Percentiles rank a stretch among this genome's conserved stretches.
Conservation (phyloP, 1,284 basidiomycete species). For the Puccinia polysora region DNA sequence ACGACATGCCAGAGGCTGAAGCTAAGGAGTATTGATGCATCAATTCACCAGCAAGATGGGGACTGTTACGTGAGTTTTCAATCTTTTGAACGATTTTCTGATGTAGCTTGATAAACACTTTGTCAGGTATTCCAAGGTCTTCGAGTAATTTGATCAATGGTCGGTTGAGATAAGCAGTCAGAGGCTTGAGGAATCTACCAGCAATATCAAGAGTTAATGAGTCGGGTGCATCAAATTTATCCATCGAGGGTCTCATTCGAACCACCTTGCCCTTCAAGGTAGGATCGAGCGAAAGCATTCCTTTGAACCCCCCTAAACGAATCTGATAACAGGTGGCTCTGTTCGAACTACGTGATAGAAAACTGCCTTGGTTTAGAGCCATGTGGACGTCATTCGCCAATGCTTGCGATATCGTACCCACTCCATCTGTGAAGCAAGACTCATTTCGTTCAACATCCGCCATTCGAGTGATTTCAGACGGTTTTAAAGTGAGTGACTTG, state of each 20-base stretch:
- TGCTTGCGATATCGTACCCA: conserved; percentile 62
- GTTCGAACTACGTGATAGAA: background rate
- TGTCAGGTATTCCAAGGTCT: conserved; percentile 59
- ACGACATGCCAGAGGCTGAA: conserved; percentile 57
- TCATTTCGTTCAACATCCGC: conserved; percentile 56
- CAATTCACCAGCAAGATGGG: conserved; percentile 57
- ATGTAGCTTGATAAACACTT: conserved; percentile 62
- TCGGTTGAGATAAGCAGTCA: conserved; percentile 54
- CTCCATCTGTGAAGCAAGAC: conserved; percentile 65
- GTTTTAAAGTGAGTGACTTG: conserved; percentile 61
- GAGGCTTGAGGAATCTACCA: conserved; percentile 60
- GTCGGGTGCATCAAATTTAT: conserved; percentile 63
- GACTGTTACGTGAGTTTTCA: conserved; percentile 61
- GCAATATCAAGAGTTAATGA: conserved; percentile 68
- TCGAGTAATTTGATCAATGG: conserved; percentile 68
- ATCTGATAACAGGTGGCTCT: conserved; percentile 61
- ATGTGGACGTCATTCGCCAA: conserved; percentile 49
- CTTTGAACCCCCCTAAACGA: conserved; percentile 68
- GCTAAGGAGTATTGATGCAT: conserved; percentile 60
- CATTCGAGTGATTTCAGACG: conserved; percentile 57
- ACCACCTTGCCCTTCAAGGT: conserved; percentile 59
- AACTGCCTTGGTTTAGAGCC: conserved; percentile 5
- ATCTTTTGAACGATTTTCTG: conserved; percentile 58
- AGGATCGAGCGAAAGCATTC: conserved; percentile 65
- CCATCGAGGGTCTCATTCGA: conserved; percentile 66